Percentiles rank a stretch among this genome's conserved stretches.
These are phyloP conservation scores for Carex pumila DNA, from an alignment of 176 grass and related monocot genomes.

Conservation along the genomic window DNA sequence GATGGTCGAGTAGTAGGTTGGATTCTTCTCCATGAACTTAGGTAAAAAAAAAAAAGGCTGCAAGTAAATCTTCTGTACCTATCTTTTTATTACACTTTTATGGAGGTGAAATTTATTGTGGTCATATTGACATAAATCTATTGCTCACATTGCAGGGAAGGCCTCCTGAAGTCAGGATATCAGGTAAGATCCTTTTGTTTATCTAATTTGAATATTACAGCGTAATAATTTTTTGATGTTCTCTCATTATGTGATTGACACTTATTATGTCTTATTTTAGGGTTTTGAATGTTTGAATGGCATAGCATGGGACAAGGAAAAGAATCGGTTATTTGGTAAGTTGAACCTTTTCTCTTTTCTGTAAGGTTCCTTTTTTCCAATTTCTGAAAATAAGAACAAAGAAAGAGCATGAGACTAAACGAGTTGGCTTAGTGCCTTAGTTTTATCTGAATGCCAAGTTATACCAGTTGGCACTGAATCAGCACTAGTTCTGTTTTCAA, in stretches of 20 bases:
- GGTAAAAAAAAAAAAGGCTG: slow-evolving; percentile 20
- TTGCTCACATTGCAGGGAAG: slow-evolving; percentile 28
- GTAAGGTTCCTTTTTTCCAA: neutral
- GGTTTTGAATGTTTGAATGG: slow-evolving; percentile 76
- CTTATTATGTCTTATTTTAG: slow-evolving; percentile 32
- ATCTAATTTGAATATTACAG: slow-evolving; percentile 1
- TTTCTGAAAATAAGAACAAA: neutral
- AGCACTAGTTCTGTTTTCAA: neutral
- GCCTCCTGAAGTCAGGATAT: slow-evolving; percentile 39
- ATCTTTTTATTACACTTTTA: neutral
- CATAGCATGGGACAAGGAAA: slow-evolving; percentile 88
- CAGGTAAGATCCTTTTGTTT: slow-evolving; percentile 10
- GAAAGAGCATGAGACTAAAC: neutral
- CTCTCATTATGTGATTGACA: neutral
- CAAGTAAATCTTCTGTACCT: neutral
- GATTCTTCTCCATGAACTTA: slow-evolving; percentile 83
- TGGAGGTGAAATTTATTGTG: neutral
- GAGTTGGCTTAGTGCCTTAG: neutral
- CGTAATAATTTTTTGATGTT: neutral
- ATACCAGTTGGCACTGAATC: neutral
- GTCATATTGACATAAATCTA: neutral
- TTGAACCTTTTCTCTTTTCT: neutral
- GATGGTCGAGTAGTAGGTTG: slow-evolving; percentile 67
- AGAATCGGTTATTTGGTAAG: slow-evolving; percentile 67
- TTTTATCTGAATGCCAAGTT: neutral